These are phyloP conservation scores for Echinochloa phyllopogon DNA, from an alignment of 176 grass and related monocot species.

Conservation along the genomic window DNA sequence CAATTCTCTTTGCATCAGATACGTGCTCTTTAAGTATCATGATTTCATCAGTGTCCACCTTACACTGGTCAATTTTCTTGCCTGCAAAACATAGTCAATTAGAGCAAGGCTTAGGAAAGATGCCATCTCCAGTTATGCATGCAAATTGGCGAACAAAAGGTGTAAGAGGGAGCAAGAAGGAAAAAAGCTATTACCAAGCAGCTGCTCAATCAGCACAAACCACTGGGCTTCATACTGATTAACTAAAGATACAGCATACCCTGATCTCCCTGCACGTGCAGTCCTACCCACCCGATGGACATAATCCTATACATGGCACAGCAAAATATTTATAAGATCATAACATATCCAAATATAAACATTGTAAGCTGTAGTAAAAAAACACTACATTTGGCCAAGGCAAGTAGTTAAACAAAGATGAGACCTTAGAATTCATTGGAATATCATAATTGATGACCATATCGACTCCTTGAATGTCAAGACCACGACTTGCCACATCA, in stretches of 20 bases:
- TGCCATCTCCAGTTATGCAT: not conserved
- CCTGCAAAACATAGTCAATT: conserved; percentile 45
- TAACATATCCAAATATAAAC: conserved; percentile 8
- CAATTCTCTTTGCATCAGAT: conserved; percentile 72
- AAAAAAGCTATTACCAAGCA: conserved; percentile 68
- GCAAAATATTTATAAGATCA: conserved; percentile 14
- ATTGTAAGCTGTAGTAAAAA: not conserved
- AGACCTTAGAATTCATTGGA: conserved; percentile 88
- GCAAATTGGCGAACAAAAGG: not conserved
- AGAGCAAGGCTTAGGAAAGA: conserved; percentile 3
- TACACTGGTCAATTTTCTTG: conserved; percentile 54
- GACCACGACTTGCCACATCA: conserved; percentile 90
- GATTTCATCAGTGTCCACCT: conserved; percentile 57
- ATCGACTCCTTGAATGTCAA: conserved; percentile 94
- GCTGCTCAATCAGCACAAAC: conserved; percentile 76
- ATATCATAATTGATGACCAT: conserved; percentile 95
- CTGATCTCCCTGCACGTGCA: conserved; percentile 85
- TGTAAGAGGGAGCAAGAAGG: not conserved
- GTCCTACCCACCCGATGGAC: conserved; percentile 97
- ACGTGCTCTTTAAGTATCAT: conserved; percentile 65
- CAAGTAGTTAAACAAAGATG: conserved; percentile 17
- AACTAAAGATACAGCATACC: conserved; percentile 84
- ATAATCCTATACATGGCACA: conserved; percentile 72
- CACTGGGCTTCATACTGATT: conserved; percentile 89
- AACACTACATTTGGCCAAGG: not conserved